These are phyloP conservation scores for Pleurozium schreberi DNA, from an alignment of 225 moss, liverwort and hornwort species.

Conservation along the genomic window DNA sequence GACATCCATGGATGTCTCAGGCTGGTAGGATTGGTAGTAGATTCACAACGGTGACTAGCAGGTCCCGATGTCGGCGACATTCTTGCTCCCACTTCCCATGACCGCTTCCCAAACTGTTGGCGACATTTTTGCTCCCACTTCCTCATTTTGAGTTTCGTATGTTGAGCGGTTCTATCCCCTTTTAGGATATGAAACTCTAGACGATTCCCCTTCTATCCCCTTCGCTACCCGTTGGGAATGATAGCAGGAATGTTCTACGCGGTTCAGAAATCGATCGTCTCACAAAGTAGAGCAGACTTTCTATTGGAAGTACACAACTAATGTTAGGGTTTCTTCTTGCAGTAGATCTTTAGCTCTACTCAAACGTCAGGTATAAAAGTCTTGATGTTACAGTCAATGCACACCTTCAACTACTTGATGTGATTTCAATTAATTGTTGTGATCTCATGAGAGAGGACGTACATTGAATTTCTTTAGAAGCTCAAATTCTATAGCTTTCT, in stretches of 20 bases:
- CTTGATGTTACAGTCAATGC: background rate
- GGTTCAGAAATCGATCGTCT: background rate
- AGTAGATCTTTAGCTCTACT: background rate
- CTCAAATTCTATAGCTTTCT: background rate
- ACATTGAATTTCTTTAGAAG: background rate
- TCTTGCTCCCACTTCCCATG: conserved; percentile 49
- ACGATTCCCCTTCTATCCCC: too few relatives aligned
- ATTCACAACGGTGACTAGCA: conserved; percentile 59
- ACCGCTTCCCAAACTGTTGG: too few relatives aligned
- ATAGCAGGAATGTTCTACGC: too few relatives aligned
- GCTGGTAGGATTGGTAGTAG: conserved; percentile 13
- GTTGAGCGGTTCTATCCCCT: too few relatives aligned
- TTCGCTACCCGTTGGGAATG: too few relatives aligned
- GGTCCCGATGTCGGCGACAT: conserved; percentile 43
- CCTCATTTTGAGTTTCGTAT: too few relatives aligned
- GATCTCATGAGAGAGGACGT: too few relatives aligned
- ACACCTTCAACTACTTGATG: background rate
- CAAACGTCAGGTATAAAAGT: background rate
- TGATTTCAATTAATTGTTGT: background rate
- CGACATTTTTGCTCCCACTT: too few relatives aligned
- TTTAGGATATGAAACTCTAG: too few relatives aligned
- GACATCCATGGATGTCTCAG: background rate
- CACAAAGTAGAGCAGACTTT: background rate
- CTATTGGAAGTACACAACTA: too few relatives aligned
- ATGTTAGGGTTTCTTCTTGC: background rate